Evolutionary conservation across 176 grass and related monocot genomes (phyloP).

Genomic region (Tillandsia fasciculata): DNA sequence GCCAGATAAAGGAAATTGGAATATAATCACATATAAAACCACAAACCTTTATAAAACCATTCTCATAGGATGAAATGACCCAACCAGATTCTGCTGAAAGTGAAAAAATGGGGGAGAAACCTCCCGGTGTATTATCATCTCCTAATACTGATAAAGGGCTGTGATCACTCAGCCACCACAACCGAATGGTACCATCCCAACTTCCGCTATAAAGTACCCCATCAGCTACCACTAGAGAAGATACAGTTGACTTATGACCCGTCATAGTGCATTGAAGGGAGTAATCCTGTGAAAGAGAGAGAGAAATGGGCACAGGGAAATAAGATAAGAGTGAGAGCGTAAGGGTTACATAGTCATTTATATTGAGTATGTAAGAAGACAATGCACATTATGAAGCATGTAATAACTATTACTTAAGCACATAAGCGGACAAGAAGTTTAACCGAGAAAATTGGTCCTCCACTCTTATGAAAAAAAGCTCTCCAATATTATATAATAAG

Average conservation of each 20-base stretch:
- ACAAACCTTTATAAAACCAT: slow-evolving; percentile 79
- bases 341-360: neutral
- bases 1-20: neutral
- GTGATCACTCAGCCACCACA: slow-evolving; percentile 93
- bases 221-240: slow-evolving; percentile 54
- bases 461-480: too few relatives aligned
- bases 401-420: too few relatives aligned
- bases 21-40: neutral
- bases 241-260: slow-evolving; percentile 86
- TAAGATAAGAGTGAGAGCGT: neutral
- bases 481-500: too few relatives aligned
- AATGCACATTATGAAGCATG: too few relatives aligned
- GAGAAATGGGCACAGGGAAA: neutral
- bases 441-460: too few relatives aligned
- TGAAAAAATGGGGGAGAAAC: slow-evolving; percentile 67
- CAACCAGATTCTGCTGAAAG: slow-evolving; percentile 55
- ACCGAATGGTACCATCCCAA: slow-evolving; percentile 85
- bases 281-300: slow-evolving; percentile 56
- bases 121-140: slow-evolving; percentile 43
- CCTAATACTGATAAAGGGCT: slow-evolving; percentile 65
- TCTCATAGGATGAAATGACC: slow-evolving; percentile 70
- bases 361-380: neutral
- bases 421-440: too few relatives aligned
- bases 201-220: slow-evolving; percentile 93
- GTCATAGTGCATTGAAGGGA: slow-evolving; percentile 72